These are phyloP conservation scores for Lactarius sanguifluus DNA, from an alignment of 768 basidiomycete genomes.

Conservation along the genomic window DNA sequence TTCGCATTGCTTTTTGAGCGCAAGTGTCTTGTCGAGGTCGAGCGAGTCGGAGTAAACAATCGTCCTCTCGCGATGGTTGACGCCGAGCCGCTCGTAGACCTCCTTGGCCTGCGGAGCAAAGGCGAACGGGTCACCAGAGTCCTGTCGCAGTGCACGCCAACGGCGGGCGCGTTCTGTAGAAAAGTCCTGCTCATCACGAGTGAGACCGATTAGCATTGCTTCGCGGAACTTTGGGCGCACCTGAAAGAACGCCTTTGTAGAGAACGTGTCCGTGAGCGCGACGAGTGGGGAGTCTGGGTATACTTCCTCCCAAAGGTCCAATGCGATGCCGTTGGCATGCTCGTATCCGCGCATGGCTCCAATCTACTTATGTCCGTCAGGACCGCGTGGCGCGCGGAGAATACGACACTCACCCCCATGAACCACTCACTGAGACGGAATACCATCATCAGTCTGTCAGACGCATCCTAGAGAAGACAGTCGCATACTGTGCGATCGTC, in stretches of 20 bases:
- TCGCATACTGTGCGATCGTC: constrained; percentile 80
- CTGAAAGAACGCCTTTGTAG: constrained; percentile 81
- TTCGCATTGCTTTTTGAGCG: constrained; percentile 67
- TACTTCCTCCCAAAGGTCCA: constrained; percentile 85
- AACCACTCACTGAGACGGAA: constrained; percentile 71
- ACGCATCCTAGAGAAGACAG: neutral
- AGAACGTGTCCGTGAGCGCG: constrained; percentile 95
- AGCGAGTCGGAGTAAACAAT: constrained; percentile 87
- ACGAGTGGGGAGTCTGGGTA: constrained; percentile 59
- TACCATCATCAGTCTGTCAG: constrained; percentile 8
- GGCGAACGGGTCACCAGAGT: constrained; percentile 86
- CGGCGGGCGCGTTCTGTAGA: constrained; percentile 53
- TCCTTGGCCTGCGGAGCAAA: constrained; percentile 75
- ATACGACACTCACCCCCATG: constrained; percentile 64
- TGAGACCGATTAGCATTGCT: neutral
- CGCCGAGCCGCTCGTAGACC: constrained; percentile 68
- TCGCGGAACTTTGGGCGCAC: constrained; percentile 37
- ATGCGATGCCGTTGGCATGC: constrained; percentile 64
- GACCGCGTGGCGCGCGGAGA: neutral
- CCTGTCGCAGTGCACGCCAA: constrained; percentile 88
- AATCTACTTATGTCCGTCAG: constrained; percentile 46
- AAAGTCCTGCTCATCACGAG: constrained; percentile 51
- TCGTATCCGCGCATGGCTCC: constrained; percentile 85
- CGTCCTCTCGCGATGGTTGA: constrained; percentile 61
- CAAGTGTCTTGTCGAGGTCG: constrained; percentile 65